Percentiles rank a stretch among this genome's conserved stretches.
Evolutionary conservation across 2,329 filamentous ascomycete species (phyloP).

Genomic region (Nothomitra cinnamomea): DNA sequence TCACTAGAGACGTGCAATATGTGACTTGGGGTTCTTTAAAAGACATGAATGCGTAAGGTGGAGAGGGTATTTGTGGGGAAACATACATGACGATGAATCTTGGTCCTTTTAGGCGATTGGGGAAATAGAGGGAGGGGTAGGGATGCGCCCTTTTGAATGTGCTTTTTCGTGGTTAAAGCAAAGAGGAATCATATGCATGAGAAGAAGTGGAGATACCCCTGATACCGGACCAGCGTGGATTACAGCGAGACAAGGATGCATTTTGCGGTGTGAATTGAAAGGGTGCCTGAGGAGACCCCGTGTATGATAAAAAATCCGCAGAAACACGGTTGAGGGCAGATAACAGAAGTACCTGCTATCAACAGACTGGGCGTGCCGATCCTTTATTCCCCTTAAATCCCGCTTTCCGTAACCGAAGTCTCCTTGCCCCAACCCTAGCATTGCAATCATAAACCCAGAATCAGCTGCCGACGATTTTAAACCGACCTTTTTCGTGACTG

Average conservation of each 20-base stretch:
- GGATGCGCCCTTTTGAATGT: not conserved
- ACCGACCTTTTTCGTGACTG: not conserved
- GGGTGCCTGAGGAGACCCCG: not conserved
- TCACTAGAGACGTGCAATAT: not conserved
- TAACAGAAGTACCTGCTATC: not conserved
- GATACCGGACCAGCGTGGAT: not conserved
- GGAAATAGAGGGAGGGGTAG: not conserved
- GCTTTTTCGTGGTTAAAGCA: not conserved
- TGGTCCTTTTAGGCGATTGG: not conserved
- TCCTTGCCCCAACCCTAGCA: not conserved
- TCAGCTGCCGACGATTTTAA: not conserved
- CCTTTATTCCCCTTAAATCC: not conserved
- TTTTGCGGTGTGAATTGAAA: not conserved
- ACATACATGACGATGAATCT: conserved; percentile 5
- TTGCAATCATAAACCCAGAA: not conserved
- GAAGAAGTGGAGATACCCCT: not conserved
- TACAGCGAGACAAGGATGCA: conserved; percentile 1
- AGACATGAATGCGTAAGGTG: not conserved
- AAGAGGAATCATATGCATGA: not conserved
- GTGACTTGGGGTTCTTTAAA: not conserved
- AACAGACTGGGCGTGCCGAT: no score
- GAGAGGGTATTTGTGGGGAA: not conserved
- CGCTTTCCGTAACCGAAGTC: not conserved
- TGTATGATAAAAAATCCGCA: not conserved
- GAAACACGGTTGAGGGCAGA: not conserved